Conservation (phyloP, 331 rosid species). For the Pyrus hybrid region DNA sequence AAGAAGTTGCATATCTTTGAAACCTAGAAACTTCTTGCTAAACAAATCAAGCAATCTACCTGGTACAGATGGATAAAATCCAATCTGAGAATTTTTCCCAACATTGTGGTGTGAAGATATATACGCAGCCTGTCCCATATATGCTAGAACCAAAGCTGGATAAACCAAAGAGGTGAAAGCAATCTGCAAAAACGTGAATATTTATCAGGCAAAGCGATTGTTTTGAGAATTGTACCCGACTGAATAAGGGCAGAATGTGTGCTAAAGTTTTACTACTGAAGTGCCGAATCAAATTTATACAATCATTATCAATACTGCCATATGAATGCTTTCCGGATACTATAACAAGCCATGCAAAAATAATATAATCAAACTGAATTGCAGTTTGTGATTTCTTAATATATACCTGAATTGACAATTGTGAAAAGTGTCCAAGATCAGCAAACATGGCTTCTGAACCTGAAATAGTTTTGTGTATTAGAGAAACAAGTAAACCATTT, state of each 20-base stretch:
- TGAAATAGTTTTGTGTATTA: slow-evolving; percentile 22
- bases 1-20: slow-evolving; percentile 4
- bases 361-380: not conserved
- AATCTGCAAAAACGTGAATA: slow-evolving; percentile 49
- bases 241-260: not conserved
- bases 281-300: not conserved
- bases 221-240: not conserved
- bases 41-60: slow-evolving; percentile 38
- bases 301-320: not conserved
- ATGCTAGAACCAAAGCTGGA: slow-evolving; percentile 82
- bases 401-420: slow-evolving; percentile 77
- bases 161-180: slow-evolving; percentile 91
- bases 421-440: slow-evolving; percentile 96
- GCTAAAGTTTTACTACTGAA: not conserved
- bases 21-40: slow-evolving; percentile 2
- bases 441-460: slow-evolving; percentile 99
- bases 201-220: not conserved
- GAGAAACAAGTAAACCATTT: not conserved
- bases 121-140: slow-evolving; percentile 98
- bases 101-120: slow-evolving; percentile 50
- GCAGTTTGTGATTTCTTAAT: not conserved
- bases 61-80: slow-evolving; percentile 88
- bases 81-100: slow-evolving; percentile 24
- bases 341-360: not conserved
- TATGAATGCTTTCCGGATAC: not conserved